Evolutionary conservation across 345 rosid genomes (phyloP).

Genomic region (Citrus inodora): DNA sequence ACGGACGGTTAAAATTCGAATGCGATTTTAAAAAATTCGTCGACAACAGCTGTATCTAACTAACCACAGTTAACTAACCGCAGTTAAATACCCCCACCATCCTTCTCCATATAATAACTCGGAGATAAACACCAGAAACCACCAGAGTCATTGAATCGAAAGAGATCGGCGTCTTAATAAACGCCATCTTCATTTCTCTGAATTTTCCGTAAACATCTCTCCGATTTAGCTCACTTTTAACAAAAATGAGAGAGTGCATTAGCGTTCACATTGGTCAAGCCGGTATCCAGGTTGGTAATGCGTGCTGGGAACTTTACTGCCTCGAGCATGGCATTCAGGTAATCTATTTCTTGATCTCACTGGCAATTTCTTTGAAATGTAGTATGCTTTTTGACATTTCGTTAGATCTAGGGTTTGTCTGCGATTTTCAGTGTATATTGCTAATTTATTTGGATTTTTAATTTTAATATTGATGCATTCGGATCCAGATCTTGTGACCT

Average conservation of each 20-base stretch:
- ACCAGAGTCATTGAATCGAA: not conserved
- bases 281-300: constrained; percentile 37
- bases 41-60: not conserved
- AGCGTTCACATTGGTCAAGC: constrained; percentile 38
- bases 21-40: not conserved
- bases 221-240: not conserved
- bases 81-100: not conserved
- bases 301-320: constrained; percentile 38
- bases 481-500: not conserved
- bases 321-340: constrained; percentile 40
- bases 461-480: not conserved
- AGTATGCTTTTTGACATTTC: not conserved
- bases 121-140: not conserved
- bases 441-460: not conserved
- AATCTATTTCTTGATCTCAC: not conserved
- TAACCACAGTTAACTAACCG: not conserved
- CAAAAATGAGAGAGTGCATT: constrained; percentile 37
- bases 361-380: not conserved
- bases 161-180: constrained; percentile 17
- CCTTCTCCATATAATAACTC: not conserved
- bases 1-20: not conserved
- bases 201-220: not conserved
- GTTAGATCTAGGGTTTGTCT: not conserved
- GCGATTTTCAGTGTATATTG: not conserved
- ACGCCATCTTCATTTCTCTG: not conserved